Evolutionary conservation across 108 stramenopile genomes (phyloP), one percentile per base, ranked within the genome.

Genomic region (Mediolabrus comicus): DNA sequence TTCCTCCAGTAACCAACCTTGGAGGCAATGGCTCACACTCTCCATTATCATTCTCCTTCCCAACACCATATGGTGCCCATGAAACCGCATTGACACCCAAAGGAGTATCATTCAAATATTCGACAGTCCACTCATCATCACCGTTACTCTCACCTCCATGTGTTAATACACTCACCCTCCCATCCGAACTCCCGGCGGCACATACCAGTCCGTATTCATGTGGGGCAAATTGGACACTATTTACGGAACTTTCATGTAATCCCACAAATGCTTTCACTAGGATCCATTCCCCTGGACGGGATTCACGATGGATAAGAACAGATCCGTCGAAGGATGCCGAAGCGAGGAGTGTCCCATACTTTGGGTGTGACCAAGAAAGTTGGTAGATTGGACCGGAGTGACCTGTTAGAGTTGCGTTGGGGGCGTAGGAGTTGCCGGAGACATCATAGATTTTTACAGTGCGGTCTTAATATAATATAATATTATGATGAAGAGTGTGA

Each of bases 331-430:
- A 98, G 43, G 83, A 85, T 67, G 92, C 94, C 7, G 88, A 92
- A 12, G 96, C 96, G 29, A 98, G 76, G 54, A 95, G 46, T 49
- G 60, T 53, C 41, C 96, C 95, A 83, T 89, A 98, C 70, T 95
- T 94, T 32, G 97, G 97, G 72, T 98, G 97, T 3, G 94, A 87
- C 97, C 97, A 98, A 28, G 87, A 77, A 11, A 97, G 87, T 83
- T 94, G 87, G 94, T 96, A 98, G 19, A 98, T 95, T 7, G 97
- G 96, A 7, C 95, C 97, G 57, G 86, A 85, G 83, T 96, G 96
- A 13, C 92, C 90, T 43, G 85, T 81, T 14, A 97, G 75, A 36
- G 91, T 92, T 3, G 92, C 90, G 25, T 84, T 85, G 65, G 83
- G 83, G 56, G 90, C 83, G 72, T 95, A 92, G 46, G 84, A 67